Percentiles rank a stretch among this genome's conserved stretches.
Evolutionary conservation across 2,329 filamentous ascomycete genomes (phyloP).

Genomic region (Fusarium temperatum): DNA sequence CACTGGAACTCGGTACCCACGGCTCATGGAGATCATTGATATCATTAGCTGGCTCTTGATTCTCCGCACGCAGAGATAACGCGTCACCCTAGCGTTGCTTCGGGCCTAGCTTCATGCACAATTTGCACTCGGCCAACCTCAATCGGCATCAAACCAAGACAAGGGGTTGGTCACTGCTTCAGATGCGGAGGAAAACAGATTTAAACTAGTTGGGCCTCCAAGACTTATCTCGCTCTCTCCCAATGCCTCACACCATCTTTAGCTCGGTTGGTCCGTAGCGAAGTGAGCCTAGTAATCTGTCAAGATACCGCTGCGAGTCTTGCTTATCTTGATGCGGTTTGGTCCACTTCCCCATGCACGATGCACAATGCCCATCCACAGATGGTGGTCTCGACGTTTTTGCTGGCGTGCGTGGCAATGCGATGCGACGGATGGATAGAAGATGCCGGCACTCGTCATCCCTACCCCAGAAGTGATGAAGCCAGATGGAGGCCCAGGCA

Average conservation of each 20-base stretch:
- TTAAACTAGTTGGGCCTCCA: neutral
- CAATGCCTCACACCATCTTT: slow-evolving; percentile 25
- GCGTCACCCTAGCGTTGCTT: neutral
- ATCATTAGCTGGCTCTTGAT: slow-evolving; percentile 5
- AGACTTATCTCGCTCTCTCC: slow-evolving; percentile 14
- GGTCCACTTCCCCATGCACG: slow-evolving; percentile 25
- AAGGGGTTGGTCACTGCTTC: slow-evolving; percentile 1
- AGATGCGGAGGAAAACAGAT: slow-evolving; percentile 1
- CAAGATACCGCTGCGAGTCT: slow-evolving; percentile 8
- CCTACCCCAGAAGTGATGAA: slow-evolving; percentile 15
- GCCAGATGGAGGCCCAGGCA: slow-evolving; percentile 10
- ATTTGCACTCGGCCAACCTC: slow-evolving; percentile 31
- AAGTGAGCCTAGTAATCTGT: slow-evolving; percentile 2
- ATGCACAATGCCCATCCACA: slow-evolving; percentile 1
- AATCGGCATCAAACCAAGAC: slow-evolving; percentile 24
- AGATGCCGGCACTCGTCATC: slow-evolving; percentile 24
- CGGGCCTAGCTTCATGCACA: slow-evolving; percentile 28
- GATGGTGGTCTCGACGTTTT: slow-evolving; percentile 16
- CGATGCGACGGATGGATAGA: neutral
- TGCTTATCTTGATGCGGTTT: slow-evolving; percentile 19
- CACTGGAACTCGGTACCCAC: slow-evolving; percentile 10
- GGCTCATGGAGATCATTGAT: slow-evolving; percentile 21
- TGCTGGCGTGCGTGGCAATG: slow-evolving; percentile 20
- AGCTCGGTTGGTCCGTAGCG: neutral
- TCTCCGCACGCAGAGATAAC: slow-evolving; percentile 35